Base-by-base conservation (phyloP, 2,329 filamentous ascomycete genomes). In the Cytospora mali region DNA sequence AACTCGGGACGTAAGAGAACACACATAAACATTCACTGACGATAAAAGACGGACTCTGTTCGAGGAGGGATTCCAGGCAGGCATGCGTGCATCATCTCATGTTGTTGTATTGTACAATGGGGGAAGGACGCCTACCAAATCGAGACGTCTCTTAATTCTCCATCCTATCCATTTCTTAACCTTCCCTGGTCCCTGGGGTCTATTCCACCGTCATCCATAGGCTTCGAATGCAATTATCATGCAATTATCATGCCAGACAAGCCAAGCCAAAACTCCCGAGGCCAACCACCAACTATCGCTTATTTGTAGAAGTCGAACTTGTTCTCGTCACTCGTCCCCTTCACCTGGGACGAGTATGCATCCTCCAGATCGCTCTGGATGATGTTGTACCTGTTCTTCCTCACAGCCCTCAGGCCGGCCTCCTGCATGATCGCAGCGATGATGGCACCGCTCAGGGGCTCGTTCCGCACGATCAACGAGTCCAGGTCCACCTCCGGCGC, bases 371-470 rank as follows among this genome's bases (percentile, higher is more conserved):
- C 95, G 66, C 85, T 88, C 81, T 99, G 95, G 72, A 99, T 98
- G 75, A 99, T 99, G 78, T 99, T 98, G 80, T 99, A 99, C 72
- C 95, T 84, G 79, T 99, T 98, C 88, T 97, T 98, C 72, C 94
- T 86, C 68, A 98, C 94, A 28, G 94, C 94, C 69, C 93, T 87
- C 69, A 99, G 83, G 69, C 95, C 95, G 33, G 95, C 95, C 80
- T 99, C 95, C 78, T 99, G 95, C 95, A 99, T 99, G 75, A 99
- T 97, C 57, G 95, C 95, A 54, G 95, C 93, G 75, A 99, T 99
- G 70, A 99, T 89, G 62, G 95, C 95, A 71, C 95, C 95, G 55
- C 91, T 96, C 55, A 99, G 81, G 2, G 95, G 95, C 75, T 99
- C 95, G 74, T 98, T 99, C 71, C 95, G 88, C 68, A 97, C 93